These are phyloP conservation scores for Passalora sequoiae DNA, from an alignment of 2,329 filamentous ascomycete species.

Conservation along the genomic window DNA sequence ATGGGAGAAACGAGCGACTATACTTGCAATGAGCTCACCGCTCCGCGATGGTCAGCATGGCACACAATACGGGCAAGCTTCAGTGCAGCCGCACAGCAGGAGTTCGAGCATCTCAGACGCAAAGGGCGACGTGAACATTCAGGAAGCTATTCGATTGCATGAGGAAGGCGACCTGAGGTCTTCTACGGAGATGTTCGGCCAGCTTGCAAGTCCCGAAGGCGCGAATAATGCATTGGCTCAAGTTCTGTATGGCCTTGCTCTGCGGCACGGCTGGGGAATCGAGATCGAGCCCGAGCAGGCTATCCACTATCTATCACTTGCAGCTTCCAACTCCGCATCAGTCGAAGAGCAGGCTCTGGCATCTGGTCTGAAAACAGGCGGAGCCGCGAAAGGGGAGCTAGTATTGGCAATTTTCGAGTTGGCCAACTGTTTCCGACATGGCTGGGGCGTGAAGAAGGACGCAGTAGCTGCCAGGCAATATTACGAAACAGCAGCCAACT, in stretches of 20 bases:
- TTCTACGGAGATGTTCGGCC: slow-evolving; percentile 81
- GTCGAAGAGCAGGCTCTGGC: slow-evolving; percentile 81
- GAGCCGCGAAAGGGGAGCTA: slow-evolving; percentile 90
- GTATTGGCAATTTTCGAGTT: slow-evolving; percentile 91
- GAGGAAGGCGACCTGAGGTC: slow-evolving; percentile 72
- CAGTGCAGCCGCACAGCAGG: slow-evolving; percentile 25
- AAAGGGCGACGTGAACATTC: slow-evolving; percentile 60
- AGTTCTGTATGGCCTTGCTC: slow-evolving; percentile 87
- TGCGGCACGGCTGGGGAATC: slow-evolving; percentile 94
- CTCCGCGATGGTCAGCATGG: slow-evolving; percentile 35
- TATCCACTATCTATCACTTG: slow-evolving; percentile 77
- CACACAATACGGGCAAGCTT: slow-evolving; percentile 3
- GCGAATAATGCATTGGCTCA: slow-evolving; percentile 91
- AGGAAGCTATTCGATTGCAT: slow-evolving; percentile 91
- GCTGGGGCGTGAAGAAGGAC: slow-evolving; percentile 87
- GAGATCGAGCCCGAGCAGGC: slow-evolving; percentile 65
- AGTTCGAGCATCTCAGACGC: slow-evolving; percentile 36
- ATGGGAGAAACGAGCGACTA: slow-evolving; percentile 93
- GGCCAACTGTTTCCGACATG: slow-evolving; percentile 85
- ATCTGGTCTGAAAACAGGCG: slow-evolving; percentile 86
- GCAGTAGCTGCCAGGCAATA: slow-evolving; percentile 81
- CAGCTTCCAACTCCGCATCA: slow-evolving; percentile 81
- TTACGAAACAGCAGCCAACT: slow-evolving; percentile 94
- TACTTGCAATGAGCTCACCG: slow-evolving; percentile 59
- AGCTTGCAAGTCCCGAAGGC: slow-evolving; percentile 74